These are phyloP conservation scores for Skeletonema tropicum DNA, from an alignment of 108 stramenopile species.

Conservation along the genomic window DNA sequence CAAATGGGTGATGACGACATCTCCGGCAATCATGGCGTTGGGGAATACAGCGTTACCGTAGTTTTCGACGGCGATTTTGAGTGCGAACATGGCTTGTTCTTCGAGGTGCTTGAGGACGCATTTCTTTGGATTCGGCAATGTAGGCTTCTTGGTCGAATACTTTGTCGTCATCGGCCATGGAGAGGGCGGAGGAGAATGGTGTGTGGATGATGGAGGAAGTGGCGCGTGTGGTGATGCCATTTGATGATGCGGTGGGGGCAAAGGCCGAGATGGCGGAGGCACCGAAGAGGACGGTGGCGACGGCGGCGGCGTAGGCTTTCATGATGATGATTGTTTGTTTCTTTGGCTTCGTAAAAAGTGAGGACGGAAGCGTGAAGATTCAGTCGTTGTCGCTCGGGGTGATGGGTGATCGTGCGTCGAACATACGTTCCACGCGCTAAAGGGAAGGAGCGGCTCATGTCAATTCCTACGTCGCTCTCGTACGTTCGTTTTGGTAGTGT, in stretches of 20 bases:
- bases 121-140: conserved; percentile 86
- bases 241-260: conserved; percentile 42
- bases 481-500: background rate
- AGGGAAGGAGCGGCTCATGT: background rate
- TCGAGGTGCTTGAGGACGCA: conserved; percentile 90
- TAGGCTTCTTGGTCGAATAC: conserved; percentile 84
- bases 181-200: conserved; percentile 17
- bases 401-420: background rate
- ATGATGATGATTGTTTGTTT: conserved; percentile 55
- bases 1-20: conserved; percentile 89
- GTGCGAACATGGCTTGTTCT: conserved; percentile 90
- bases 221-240: background rate
- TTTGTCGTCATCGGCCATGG: conserved; percentile 48
- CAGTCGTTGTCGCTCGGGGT: background rate
- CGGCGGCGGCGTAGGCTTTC: conserved; percentile 56
- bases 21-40: conserved; percentile 92
- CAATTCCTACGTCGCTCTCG: background rate
- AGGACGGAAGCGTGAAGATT: background rate
- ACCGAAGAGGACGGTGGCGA: conserved; percentile 44
- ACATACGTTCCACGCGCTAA: background rate
- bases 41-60: conserved; percentile 90
- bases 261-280: conserved; percentile 61
- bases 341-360: conserved; percentile 3
- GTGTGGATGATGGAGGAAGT: conserved; percentile 31
- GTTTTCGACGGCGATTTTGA: conserved; percentile 89